phyloP scores from a whole-genome alignment of 2,329 filamentous ascomycete species.

The Coniella vitis region DNA sequence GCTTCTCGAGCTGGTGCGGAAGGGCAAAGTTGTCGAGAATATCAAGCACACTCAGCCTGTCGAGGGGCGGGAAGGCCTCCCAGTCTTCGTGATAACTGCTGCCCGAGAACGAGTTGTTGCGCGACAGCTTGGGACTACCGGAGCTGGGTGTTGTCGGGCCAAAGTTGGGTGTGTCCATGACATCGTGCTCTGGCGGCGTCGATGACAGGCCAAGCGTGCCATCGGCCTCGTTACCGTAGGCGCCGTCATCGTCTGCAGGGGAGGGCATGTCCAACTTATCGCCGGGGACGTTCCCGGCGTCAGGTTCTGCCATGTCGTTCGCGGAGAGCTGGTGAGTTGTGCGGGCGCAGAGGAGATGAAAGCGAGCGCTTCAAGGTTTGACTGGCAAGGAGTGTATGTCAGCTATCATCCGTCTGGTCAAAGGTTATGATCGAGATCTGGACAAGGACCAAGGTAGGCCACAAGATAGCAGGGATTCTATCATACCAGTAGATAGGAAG shows the following conservation, averaged over 20 bases:
- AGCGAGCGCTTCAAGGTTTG: conserved; percentile 33
- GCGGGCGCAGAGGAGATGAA: conserved; percentile 31
- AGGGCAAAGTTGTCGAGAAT: conserved; percentile 90
- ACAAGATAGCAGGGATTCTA: no score
- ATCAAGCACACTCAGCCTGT: conserved; percentile 86
- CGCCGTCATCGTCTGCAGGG: conserved; percentile 34
- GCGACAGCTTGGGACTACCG: conserved; percentile 55
- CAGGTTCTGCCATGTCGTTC: conserved; percentile 37
- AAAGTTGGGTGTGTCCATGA: conserved; percentile 45
- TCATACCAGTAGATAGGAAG: no score
- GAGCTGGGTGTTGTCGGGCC: conserved; percentile 33
- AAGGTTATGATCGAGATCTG: neutral
- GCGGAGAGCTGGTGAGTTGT: conserved; percentile 29
- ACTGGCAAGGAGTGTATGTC: conserved; percentile 35
- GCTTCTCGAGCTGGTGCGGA: conserved; percentile 81
- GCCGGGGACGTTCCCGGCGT: conserved; percentile 29
- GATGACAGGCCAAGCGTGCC: conserved; percentile 34
- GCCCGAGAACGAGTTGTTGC: conserved; percentile 74
- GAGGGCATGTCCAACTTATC: conserved; percentile 31
- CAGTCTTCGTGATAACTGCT: conserved; percentile 84
- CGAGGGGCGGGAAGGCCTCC: conserved; percentile 79
- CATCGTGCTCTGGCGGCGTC: conserved; percentile 36
- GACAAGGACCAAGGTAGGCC: neutral
- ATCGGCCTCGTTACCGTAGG: conserved; percentile 31
- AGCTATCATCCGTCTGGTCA: conserved; percentile 28